Percentiles rank a stretch among this genome's conserved stretches.
These are phyloP conservation scores for Geotrichum carabidarum DNA, from an alignment of 1,139 yeast species.

Conservation along the genomic window DNA sequence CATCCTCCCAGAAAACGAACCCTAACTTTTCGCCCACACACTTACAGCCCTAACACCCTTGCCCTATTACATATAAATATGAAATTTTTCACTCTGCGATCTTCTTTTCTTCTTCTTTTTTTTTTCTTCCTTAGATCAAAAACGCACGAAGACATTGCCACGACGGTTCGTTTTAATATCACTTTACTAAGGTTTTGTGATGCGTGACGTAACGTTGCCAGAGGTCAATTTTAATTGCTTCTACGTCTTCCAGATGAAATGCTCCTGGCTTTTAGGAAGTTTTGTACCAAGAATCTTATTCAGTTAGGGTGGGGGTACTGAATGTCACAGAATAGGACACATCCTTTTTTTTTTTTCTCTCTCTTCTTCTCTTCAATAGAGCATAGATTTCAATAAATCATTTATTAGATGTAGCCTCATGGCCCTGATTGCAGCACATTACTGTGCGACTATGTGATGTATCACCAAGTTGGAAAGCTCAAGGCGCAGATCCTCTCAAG, in stretches of 20 bases:
- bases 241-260: conserved; percentile 37
- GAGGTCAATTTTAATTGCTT: conserved; percentile 28
- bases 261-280: conserved; percentile 41
- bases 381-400: background rate
- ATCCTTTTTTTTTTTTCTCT: conserved; percentile 19
- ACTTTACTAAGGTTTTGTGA: conserved; percentile 2
- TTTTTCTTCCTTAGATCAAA: conserved; percentile 41
- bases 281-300: conserved; percentile 34
- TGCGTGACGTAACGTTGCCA: conserved; percentile 37
- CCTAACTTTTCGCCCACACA: background rate
- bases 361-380: background rate
- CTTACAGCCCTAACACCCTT: conserved; percentile 14
- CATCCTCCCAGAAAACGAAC: too few species aligned
- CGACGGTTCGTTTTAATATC: conserved; percentile 34
- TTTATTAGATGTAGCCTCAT: background rate
- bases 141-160: conserved; percentile 35
- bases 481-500: too few species aligned
- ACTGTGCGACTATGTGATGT: too few species aligned
- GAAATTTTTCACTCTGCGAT: conserved; percentile 17
- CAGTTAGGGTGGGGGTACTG: conserved; percentile 36
- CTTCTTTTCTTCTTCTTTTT: conserved; percentile 19
- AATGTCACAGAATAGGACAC: conserved; percentile 41
- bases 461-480: too few species aligned
- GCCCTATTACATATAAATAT: conserved; percentile 9
- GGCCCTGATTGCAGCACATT: too few species aligned